Evolutionary conservation across 148 eudicot genomes (phyloP), one percentile per base, ranked within the genome.

Genomic region (Cornus controversa): DNA sequence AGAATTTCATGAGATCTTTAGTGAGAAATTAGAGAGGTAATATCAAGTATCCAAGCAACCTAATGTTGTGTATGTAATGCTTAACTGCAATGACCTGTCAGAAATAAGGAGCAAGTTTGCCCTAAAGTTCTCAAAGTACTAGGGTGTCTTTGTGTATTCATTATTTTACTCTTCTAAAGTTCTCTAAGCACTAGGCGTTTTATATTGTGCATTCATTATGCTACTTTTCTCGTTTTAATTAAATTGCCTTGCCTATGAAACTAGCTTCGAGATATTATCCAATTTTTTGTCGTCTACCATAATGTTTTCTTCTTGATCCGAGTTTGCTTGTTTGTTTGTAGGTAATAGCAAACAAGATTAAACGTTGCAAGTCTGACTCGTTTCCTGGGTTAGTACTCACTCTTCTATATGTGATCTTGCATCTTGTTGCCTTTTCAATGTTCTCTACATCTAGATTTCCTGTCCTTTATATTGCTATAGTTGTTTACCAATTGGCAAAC

Each of bases 341-440:
- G 99, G 92, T 81, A 75, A 92, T 96, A 71, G 90, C 87, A 73
- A 96, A 89, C 86, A 96, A 96, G 84, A 89, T 96, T 78, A 93
- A 92, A 80, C 99, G 98, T 70, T 96, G 99, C 92, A 96, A 96
- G 89, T 92, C 99, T 62, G 99, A 96, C 81, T 89, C 98, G 54
- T 89, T 86, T 80, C 50, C 91, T 11, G 93, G 98, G 99, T 90
- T 77, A 57, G 85, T 86, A 45, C 71, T 79, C 69, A 2, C 29
- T 58, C 75, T 47, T 70, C n/a, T 58, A 6, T 57, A 36, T 34
- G 26, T 27, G 24, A 40, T 22, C 28, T 40, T 23, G 6, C 67
- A 14, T 0, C 8, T 34, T 29, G 26, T 40, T 40, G 57, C 4
- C 20, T 50, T 13, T 50, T 15, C 20, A 50, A 50, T 50, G 57